Evolutionary conservation across 73 alveolate species (phyloP), one percentile per base, ranked within the genome.

Genomic region (Uronychia setigera): DNA sequence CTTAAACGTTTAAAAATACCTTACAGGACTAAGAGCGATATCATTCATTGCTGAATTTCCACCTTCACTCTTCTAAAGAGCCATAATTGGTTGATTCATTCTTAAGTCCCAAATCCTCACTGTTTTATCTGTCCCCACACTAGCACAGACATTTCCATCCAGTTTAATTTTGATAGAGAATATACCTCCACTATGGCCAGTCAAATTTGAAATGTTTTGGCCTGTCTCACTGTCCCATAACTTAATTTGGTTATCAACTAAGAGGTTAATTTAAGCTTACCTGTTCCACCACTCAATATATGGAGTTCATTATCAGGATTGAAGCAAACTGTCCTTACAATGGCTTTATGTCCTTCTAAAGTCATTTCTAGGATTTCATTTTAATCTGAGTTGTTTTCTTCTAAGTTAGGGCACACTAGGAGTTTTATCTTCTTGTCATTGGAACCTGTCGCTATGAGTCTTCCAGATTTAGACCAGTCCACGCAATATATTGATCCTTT

Each of bases 211-310:
- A 33, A 92, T 84, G 77, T 92, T 84, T 75, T 87, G 79, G 80
- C 98, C 98, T 78, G 96, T 98, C 83, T 97, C 99, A 74, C 97
- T 93, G 92, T 98, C 97, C 99, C 99, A 98, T 33, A 98, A 89
- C 87, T 94, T 98, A 19, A 98, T 88, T 80, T 91, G 91, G 81
- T 97, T 89, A 74, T 98, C 98, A 30, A 60, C 93, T 59, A 91
- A 19, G 19, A 46, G 67, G 19, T 46, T 46, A 11, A 46, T 11
- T 46, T 11, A 11, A 5, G n/a, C 67, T 46, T 46, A 46, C 67
- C 67, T 11, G 67, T 87, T 35, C 99, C 99, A 59, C 99, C 99
- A 34, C 98, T 92, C 74, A 95, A 81, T 32, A 98, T 81, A 60
- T 92, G 74, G 57, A 88, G 78, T 30, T 96, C 99, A 88, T 97